Evolutionary conservation across 2,329 filamentous ascomycete genomes (phyloP).

Genomic region (Ustulina deusta): DNA sequence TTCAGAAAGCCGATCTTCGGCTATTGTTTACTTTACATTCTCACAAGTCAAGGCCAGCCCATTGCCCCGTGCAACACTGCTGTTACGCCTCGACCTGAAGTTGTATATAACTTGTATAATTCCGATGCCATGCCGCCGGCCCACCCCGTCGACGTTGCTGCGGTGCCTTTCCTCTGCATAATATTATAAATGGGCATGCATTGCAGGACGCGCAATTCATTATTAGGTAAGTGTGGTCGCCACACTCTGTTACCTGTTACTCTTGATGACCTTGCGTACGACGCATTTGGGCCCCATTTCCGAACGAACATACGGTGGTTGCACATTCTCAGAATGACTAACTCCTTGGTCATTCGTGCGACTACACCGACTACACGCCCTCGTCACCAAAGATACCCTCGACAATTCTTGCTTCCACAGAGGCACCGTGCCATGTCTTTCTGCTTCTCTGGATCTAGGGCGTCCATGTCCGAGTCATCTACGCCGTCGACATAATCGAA

Average conservation of each 20-base stretch:
- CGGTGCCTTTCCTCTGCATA: background rate
- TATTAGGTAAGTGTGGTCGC: background rate
- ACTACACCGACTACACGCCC: background rate
- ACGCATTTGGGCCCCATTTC: background rate
- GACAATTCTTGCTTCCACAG: conserved; percentile 74
- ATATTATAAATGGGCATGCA: background rate
- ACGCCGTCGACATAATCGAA: conserved; percentile 83
- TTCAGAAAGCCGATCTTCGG: background rate
- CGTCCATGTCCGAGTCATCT: conserved; percentile 62
- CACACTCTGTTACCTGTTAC: background rate
- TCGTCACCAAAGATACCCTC: conserved; percentile 74
- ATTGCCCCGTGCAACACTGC: background rate
- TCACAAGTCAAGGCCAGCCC: background rate
- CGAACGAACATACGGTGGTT: background rate
- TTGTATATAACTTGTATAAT: background rate
- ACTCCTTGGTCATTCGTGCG: background rate
- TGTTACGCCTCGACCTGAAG: background rate
- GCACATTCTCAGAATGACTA: background rate
- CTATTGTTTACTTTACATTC: background rate
- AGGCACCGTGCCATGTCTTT: conserved; percentile 69
- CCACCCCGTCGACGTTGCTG: background rate
- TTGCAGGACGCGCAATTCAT: background rate
- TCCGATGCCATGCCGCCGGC: background rate
- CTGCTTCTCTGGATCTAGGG: conserved; percentile 61
- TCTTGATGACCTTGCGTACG: background rate